Conservation (phyloP, 768 basidiomycete genomes). For the Heimioporus sp. region DNA sequence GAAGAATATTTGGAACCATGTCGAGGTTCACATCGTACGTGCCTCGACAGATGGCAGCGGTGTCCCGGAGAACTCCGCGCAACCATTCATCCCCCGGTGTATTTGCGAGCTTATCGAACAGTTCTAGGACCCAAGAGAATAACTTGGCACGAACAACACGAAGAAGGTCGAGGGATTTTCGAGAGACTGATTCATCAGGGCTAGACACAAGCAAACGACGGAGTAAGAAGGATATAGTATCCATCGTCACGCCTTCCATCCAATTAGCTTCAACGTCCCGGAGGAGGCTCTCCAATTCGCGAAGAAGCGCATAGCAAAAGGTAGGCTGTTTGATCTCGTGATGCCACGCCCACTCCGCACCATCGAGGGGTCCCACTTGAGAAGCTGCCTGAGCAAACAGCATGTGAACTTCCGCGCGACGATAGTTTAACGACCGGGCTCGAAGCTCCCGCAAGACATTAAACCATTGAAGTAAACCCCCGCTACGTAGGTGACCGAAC, state of each 20-base stretch:
- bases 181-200: conserved; percentile 5
- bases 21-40: conserved; percentile 27
- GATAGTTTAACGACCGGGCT: conserved; percentile 36
- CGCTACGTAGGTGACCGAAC: conserved; percentile 45
- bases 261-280: conserved; percentile 38
- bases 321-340: conserved; percentile 26
- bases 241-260: conserved; percentile 31
- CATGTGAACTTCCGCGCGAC: conserved; percentile 36
- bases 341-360: conserved; percentile 37
- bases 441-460: conserved; percentile 46
- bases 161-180: conserved; percentile 25
- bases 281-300: conserved; percentile 33
- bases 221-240: conserved; percentile 32
- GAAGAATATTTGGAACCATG: conserved; percentile 12
- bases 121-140: conserved; percentile 36
- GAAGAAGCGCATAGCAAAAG: conserved; percentile 35
- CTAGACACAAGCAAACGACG: conserved; percentile 34
- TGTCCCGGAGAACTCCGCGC: conserved; percentile 12
- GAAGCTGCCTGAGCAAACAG: conserved; percentile 43
- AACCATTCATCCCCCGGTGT: background rate
- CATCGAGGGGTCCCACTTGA: conserved; percentile 36
- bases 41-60: conserved; percentile 20
- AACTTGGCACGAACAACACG: conserved; percentile 27
- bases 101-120: conserved; percentile 19
- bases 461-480: conserved; percentile 46